Base-by-base conservation (phyloP, 805 yeast species). In the Candida patagonica region DNA sequence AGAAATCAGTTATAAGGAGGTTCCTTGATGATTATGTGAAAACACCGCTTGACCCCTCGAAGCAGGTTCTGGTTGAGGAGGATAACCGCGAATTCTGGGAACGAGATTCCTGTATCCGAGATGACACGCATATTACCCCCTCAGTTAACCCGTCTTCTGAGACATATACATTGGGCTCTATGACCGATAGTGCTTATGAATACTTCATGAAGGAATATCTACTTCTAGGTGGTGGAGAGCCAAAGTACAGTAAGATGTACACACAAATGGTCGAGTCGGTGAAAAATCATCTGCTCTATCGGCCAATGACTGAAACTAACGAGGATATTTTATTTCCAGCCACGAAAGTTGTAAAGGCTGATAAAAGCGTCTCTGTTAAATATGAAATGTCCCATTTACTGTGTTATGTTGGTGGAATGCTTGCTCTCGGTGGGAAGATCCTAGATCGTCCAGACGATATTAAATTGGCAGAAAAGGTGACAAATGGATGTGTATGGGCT, bases 341-440 rank as follows among this genome's bases (percentile, higher is more conserved):
- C 2, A 51, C 53, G 26, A 39, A 52, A 3, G 20, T 22, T 10
- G 23, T 45, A 8, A 39, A 31, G 1, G 36, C 46, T 3, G 39
- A 46, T 7, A 50, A 46, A 6, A 40, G 43, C 2, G 37, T 40
- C 27, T 46, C 43, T n/a, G 10, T 26, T 2, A 54, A 59, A 16
- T 46, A 60, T 33, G 70, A 68, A 42, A 65, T 68, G 63, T 59
- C 68, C 22, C 76, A 71, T 44, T 56, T 71, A 35, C 53, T 70
- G 5, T 76, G 81, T 48, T 71, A 68, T 41, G 58, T 72, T 3
- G 79, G 78, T 12, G 74, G 78, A 2, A 71, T 71, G 67, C 60
- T 69, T 49, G 72, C 72, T 0, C 50, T 74, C 20, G 74, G 73
- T 1, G 60, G 73, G 5, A 65, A 58, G 34, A 41, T 71, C 1